Percentiles rank a stretch among this genome's conserved stretches.
Evolutionary conservation across 768 basidiomycete species (phyloP).

Genomic region (Lactarius tabidus): DNA sequence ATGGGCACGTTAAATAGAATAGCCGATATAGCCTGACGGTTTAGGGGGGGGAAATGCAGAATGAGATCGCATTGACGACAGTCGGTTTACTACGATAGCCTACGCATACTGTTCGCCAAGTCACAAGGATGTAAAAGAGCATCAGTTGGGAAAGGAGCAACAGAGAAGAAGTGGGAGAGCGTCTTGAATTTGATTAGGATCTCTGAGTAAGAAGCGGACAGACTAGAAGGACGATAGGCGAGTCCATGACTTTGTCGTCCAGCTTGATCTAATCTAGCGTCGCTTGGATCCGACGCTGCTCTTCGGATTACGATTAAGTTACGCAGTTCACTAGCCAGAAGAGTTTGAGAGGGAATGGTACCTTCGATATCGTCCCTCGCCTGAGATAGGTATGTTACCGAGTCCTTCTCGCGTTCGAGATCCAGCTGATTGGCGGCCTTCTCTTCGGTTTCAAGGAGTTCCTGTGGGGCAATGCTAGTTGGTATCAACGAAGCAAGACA

Average conservation of each 20-base stretch:
- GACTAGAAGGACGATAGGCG: background rate
- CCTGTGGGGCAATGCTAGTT: conserved; percentile 3
- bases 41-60: background rate
- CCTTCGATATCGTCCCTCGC: conserved; percentile 21
- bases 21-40: background rate
- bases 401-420: conserved; percentile 13
- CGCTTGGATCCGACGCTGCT: conserved; percentile 8
- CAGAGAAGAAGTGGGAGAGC: background rate
- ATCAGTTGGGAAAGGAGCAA: background rate
- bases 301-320: conserved; percentile 1
- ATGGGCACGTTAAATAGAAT: conserved; percentile 19
- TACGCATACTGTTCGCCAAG: background rate
- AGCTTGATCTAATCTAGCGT: background rate
- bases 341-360: background rate
- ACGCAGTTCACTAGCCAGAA: background rate
- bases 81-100: too few species aligned
- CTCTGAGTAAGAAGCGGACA: background rate
- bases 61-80: background rate
- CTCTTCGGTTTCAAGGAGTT: conserved; percentile 5
- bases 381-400: background rate
- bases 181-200: background rate
- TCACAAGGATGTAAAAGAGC: background rate
- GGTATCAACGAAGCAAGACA: background rate
- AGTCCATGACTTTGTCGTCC: background rate
- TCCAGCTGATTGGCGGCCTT: conserved; percentile 4